Conservation (phyloP, 1,139 yeast genomes). For the Casaregolazyma suthepensis region DNA sequence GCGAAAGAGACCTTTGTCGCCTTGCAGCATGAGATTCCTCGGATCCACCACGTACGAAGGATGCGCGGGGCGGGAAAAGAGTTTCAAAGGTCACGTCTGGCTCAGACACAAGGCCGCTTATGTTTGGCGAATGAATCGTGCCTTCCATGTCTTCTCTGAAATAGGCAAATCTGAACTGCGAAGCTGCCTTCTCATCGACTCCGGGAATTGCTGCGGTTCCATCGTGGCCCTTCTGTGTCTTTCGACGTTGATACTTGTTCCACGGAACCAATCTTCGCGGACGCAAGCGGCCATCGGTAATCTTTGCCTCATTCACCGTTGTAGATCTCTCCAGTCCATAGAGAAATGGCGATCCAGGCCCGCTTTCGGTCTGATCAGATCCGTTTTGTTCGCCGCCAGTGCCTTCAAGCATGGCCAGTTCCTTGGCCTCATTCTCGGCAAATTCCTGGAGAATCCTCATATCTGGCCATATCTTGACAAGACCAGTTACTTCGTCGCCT, state of each 20-base stretch:
- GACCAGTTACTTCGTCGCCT: slow-evolving; percentile 31
- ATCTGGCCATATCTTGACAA: slow-evolving; percentile 69
- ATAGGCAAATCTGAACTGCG: slow-evolving; percentile 61
- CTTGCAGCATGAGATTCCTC: background rate
- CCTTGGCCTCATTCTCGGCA: slow-evolving; percentile 57
- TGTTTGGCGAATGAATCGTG: slow-evolving; percentile 84
- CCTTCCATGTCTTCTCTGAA: slow-evolving; percentile 85
- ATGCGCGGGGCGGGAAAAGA: slow-evolving; percentile 26
- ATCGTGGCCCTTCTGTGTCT: slow-evolving; percentile 6
- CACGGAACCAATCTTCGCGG: slow-evolving; percentile 77
- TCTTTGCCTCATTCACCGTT: slow-evolving; percentile 61
- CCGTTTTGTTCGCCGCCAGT: slow-evolving; percentile 9
- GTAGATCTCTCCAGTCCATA: slow-evolving; percentile 22
- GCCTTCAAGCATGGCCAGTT: slow-evolving; percentile 33
- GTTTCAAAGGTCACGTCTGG: slow-evolving; percentile 34
- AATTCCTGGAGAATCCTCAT: slow-evolving; percentile 66
- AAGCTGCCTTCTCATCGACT: slow-evolving; percentile 24
- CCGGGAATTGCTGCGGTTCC: slow-evolving; percentile 23
- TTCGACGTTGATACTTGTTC: slow-evolving; percentile 36
- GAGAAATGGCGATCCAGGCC: slow-evolving; percentile 20
- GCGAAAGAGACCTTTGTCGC: background rate
- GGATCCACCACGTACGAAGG: background rate
- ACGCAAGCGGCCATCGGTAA: slow-evolving; percentile 57
- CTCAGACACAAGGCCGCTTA: slow-evolving; percentile 65
- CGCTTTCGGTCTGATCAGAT: background rate